Evolutionary conservation across 169 alveolate genomes (phyloP), one percentile per base, ranked within the genome.

Genomic region (Cryptosporidium viatorum): DNA sequence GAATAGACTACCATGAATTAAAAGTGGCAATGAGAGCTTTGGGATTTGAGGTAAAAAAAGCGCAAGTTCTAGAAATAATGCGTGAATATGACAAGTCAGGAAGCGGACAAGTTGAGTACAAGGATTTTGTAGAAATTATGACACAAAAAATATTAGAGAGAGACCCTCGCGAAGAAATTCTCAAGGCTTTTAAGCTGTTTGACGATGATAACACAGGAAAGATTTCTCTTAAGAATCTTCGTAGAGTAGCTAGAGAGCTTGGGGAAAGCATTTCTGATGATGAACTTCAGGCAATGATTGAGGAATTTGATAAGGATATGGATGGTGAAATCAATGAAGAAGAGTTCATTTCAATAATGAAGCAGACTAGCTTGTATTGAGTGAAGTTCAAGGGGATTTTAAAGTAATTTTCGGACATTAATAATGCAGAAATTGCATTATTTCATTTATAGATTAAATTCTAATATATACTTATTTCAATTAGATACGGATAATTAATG

Each of bases 21-120:
- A 98, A 97, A 93, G 99, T 97, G 39, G 99, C 99, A 37, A 98
- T 98, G 99, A 94, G 99, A 51, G 99, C 99, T 16, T 95, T 98
- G 21, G 99, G 99, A 21, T 98, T 98, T 87, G 99, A 98, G 85
- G 99, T 99, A 18, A 97, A 96, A 93, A 97, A 97, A 86, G 99
- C 74, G 18, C 93, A 95, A 96, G 93, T 97, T 73, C 95, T 97
- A 45, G 93, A 96, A 73, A 94, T 97, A 94, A 96, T 98, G 92
- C 92, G 96, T 21, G 98, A 96, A 80, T 80, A 80, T 21, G 89
- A 80, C 75, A 80, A 80, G 23, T 62, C 73, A 14, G 89, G 89
- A 45, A 91, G 93, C 50, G 97, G 98, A 33, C 94, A 92, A 39
- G 95, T 96, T 21, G 96, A 94, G 71, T 96, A 89, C 91, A 91